Evolutionary conservation across 495 filamentous ascomycete genomes (phyloP), one percentile per base, ranked within the genome.

Genomic region (Talaromyces ruber): DNA sequence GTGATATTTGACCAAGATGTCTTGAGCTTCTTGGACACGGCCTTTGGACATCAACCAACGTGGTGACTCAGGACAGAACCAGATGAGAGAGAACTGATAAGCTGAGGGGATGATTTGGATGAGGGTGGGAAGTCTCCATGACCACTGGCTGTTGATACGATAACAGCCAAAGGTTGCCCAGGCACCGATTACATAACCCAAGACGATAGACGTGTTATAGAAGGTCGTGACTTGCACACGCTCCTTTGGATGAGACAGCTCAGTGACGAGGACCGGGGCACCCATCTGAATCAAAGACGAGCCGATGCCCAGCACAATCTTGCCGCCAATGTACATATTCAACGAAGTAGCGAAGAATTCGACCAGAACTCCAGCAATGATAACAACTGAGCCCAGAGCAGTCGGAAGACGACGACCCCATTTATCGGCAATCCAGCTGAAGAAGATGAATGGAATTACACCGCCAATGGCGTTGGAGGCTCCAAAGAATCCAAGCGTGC

Each of bases 391-490:
- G 32, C 85, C 85, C 60, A 85, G 69, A 39, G 79, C 72, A 64
- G 86, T 86, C 51, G 84, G 81, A 57, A 78, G 14, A 65, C 84
- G 82, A 45, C 85, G 84, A 60, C 85, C 85, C 56, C 80, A 73
- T 67, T 79, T 77, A 70, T 87, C 85, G 61, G 82, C 77, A 50
- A 87, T 70, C 65, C 81, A 71, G 39, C 84, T 83, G 5, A 86
- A 82, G 34, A 87, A 66, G 18, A 85, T 84, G 61, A 88, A 85
- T 29, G 84, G 83, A 56, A 74, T 76, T 53, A 88, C 76, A 63
- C 78, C 81, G 65, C 86, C 86, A 64, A 87, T 83, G 68, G 84
- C 84, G 73, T 87, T 86, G 66, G 88, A 81, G 29, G 84, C 82
- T 57, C 80, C 82, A 32, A 88, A 81, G 39, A 88, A 78, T 69